Percentiles rank a stretch among this genome's conserved stretches.
These are phyloP conservation scores for Rhododendron kiyosumense DNA, from an alignment of 148 eudicot species.

Conservation along the genomic window DNA sequence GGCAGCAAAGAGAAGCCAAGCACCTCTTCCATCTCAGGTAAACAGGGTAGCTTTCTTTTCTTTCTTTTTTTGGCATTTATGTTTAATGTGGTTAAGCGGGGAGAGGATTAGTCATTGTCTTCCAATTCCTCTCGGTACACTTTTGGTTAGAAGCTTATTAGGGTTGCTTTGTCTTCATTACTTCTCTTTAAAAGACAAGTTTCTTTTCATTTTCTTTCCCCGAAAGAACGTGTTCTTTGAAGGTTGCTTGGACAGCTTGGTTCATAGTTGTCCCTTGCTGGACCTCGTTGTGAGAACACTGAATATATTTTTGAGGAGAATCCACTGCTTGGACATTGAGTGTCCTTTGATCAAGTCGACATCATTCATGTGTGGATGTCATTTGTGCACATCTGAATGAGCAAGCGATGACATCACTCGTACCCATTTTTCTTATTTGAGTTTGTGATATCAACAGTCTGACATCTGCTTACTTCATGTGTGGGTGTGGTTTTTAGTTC, in stretches of 20 bases:
- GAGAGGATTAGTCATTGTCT: neutral
- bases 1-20: conserved; percentile 89
- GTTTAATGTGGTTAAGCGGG: neutral
- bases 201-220: neutral
- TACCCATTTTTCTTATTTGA: neutral
- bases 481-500: neutral
- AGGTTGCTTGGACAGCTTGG: neutral
- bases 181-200: neutral
- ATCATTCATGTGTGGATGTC: neutral
- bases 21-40: conserved; percentile 93
- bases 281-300: neutral
- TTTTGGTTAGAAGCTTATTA: neutral
- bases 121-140: neutral
- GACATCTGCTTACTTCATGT: neutral
- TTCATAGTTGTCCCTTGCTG: neutral
- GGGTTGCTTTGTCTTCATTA: neutral
- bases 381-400: neutral
- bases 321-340: neutral
- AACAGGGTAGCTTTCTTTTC: neutral
- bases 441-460: neutral
- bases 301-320: neutral
- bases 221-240: neutral
- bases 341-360: neutral
- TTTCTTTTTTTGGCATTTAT: neutral
- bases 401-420: neutral